Conservation (phyloP, 768 basidiomycete genomes). For the Russula abietina region DNA sequence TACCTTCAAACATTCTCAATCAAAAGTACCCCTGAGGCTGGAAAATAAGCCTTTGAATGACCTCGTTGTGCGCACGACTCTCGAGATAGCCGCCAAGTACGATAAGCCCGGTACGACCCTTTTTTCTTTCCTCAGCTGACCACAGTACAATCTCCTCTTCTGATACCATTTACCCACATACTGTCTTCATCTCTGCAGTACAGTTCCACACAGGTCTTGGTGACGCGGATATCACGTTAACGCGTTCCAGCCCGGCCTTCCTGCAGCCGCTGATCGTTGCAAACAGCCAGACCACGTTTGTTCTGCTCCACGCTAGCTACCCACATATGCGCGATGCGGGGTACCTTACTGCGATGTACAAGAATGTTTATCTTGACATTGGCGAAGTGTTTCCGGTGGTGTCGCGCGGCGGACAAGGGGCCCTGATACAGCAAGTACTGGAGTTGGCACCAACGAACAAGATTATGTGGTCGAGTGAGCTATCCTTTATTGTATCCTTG, state of each 20-base stretch:
- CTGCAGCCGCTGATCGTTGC: conserved; percentile 64
- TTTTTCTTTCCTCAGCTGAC: conserved; percentile 28
- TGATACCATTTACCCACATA: too few species aligned
- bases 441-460: conserved; percentile 74
- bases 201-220: conserved; percentile 80
- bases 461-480: conserved; percentile 74
- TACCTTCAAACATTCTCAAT: conserved; percentile 27
- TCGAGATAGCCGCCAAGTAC: conserved; percentile 46
- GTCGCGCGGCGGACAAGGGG: conserved; percentile 55
- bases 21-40: conserved; percentile 37
- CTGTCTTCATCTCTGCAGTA: too few species aligned
- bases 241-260: conserved; percentile 54
- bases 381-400: conserved; percentile 68
- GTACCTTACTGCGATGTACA: conserved; percentile 64
- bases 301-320: conserved; percentile 72
- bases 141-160: too few species aligned
- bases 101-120: conserved; percentile 50
- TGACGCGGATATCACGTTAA: conserved; percentile 60
- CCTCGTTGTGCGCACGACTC: conserved; percentile 49
- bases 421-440: conserved; percentile 54
- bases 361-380: conserved; percentile 64
- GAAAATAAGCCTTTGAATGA: conserved; percentile 47
- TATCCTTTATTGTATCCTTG: neutral
- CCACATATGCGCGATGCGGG: conserved; percentile 75
- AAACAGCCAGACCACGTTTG: conserved; percentile 52